These are phyloP conservation scores for Phaseolus lunatus DNA, from an alignment of 306 rosid species.

Conservation along the genomic window DNA sequence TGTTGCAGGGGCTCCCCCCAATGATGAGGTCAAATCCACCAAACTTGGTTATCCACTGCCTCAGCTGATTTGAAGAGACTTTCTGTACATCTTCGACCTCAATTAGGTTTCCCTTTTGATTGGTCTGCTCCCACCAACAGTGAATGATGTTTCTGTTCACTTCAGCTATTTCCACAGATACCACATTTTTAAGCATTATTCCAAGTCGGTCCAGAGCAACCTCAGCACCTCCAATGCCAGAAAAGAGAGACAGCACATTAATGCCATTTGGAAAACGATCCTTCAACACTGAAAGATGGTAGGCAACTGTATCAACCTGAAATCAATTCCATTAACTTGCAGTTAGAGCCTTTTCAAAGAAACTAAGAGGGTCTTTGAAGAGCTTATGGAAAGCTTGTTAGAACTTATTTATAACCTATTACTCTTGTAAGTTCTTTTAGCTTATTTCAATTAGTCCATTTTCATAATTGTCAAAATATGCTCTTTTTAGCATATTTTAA, in stretches of 20 bases:
- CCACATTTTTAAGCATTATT: slow-evolving; percentile 66
- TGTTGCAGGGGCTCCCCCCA: slow-evolving; percentile 89
- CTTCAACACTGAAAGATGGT: slow-evolving; percentile 75
- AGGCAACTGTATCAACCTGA: slow-evolving; percentile 85
- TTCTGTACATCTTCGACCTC: slow-evolving; percentile 65
- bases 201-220: slow-evolving; percentile 81
- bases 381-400: background rate
- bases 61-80: slow-evolving; percentile 54
- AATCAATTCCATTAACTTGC: slow-evolving; percentile 28
- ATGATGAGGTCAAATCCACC: slow-evolving; percentile 84
- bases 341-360: background rate
- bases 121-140: slow-evolving; percentile 90
- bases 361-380: background rate
- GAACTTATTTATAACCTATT: background rate
- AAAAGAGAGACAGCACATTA: slow-evolving; percentile 77
- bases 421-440: background rate
- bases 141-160: slow-evolving; percentile 69
- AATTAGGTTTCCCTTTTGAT: slow-evolving; percentile 65
- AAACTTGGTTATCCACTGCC: slow-evolving; percentile 48
- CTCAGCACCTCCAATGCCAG: slow-evolving; percentile 88
- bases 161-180: slow-evolving; percentile 65
- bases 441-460: background rate
- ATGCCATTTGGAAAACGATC: slow-evolving; percentile 67
- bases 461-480: background rate
- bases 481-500: background rate